Conservation (phyloP, 441 rosid species). For the Erysimum cheiri region DNA sequence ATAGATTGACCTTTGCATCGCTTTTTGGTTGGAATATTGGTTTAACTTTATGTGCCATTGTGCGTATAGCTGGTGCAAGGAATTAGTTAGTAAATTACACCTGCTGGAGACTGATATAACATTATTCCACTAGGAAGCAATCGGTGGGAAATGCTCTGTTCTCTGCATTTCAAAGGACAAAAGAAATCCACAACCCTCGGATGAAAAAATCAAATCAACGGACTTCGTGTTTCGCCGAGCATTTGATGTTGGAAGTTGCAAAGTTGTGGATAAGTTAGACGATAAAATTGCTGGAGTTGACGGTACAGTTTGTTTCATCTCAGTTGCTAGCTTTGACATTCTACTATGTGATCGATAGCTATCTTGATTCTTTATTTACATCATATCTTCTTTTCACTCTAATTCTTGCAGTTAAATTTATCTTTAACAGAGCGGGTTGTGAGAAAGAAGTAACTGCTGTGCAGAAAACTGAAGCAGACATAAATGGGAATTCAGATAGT, state of each 20-base stretch:
- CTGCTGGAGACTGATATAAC: slow-evolving; percentile 26
- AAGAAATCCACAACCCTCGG: slow-evolving; percentile 68
- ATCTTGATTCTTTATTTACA: slow-evolving; percentile 36
- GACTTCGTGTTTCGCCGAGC: slow-evolving; percentile 69
- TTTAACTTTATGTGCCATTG: background rate
- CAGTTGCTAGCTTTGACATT: slow-evolving; percentile 26
- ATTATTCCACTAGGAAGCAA: slow-evolving; percentile 63
- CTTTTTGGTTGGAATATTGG: slow-evolving; percentile 2
- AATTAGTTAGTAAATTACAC: slow-evolving; percentile 10
- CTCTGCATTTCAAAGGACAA: slow-evolving; percentile 72
- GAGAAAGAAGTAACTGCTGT: slow-evolving; percentile 48
- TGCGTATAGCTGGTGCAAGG: slow-evolving; percentile 12
- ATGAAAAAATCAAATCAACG: slow-evolving; percentile 57
- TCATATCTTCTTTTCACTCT: slow-evolving; percentile 37
- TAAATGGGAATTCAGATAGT: slow-evolving; percentile 29
- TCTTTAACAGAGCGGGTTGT: slow-evolving; percentile 57
- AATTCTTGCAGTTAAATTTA: slow-evolving; percentile 63
- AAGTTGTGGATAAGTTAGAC: slow-evolving; percentile 58
- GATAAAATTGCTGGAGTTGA: slow-evolving; percentile 68
- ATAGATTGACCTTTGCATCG: slow-evolving; percentile 18
- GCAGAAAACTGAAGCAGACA: slow-evolving; percentile 35
- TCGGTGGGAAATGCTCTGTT: slow-evolving; percentile 88
- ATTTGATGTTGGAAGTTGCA: slow-evolving; percentile 66
- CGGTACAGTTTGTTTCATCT: slow-evolving; percentile 50
- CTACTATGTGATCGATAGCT: slow-evolving; percentile 26